Evolutionary conservation across 2,329 filamentous ascomycete genomes (phyloP), one percentile per base, ranked within the genome.

Genomic region (Colletotrichum limetticola): DNA sequence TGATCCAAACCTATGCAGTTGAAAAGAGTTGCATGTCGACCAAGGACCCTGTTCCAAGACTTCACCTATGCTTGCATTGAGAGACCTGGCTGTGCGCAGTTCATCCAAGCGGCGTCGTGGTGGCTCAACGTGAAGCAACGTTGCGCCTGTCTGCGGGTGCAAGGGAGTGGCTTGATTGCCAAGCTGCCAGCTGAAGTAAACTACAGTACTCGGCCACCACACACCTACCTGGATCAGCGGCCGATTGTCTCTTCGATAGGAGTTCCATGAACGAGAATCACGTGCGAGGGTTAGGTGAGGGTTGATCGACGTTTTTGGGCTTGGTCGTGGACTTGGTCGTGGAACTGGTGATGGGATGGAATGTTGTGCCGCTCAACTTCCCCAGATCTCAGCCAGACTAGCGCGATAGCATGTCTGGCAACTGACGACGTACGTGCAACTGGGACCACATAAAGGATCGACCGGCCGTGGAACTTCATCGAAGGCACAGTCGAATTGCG

Each of bases 121-220:
- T 22, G 30, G n/a, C 46, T 30, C 22, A 22, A 42, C 42, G 9
- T 32, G 22, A 46, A 30, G 62, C 56, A 70, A 70, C 55, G 55
- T 66, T 70, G 42, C 60, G 67, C 55, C 37, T 56, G 30, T 8
- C 26, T 56, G 30, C 30, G 61, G 61, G 37, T 57, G 42, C 59
- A 24, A 28, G 66, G 68, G 22, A 60, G 37, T 46, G 55, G 68
- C 61, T 66, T 67, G 68, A 59, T 67, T 9, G 55, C 55, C n/a
- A 26, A 71, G 56, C 55, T 71, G 62, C 68, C 62, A 71, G 60
- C 57, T 49, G 49, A 67, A 66, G 14, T 24, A 22, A 37, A 42
- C 12, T 28, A 57, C 30, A 32, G 30, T 32, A 9, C 19, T 55
- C 28, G 24, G 28, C 24, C 24, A 55, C 2, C 19, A n/a, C 6